phyloP scores from a whole-genome alignment of 768 basidiomycete species.

The Postia placenta region DNA sequence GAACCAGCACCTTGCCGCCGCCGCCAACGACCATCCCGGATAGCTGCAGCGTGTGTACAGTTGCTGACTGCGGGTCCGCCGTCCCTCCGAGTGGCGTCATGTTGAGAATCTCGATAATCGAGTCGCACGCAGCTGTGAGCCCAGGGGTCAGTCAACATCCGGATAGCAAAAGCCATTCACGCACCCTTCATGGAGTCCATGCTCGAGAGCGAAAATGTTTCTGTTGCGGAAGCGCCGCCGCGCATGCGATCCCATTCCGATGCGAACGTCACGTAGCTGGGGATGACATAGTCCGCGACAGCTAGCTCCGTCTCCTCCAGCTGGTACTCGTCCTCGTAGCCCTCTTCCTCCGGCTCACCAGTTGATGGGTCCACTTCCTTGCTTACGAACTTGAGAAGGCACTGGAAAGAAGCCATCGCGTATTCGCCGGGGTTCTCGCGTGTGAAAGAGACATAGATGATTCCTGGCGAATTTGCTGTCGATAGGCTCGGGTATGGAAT shows the following conservation, averaged over 20 bases:
- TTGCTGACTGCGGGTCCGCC: constrained; percentile 71
- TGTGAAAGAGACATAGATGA: constrained; percentile 92
- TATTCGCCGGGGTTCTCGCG: constrained; percentile 75
- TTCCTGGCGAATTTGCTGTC: constrained; percentile 66
- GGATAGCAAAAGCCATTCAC: constrained; percentile 19
- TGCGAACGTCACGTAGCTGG: constrained; percentile 88
- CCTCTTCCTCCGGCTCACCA: constrained; percentile 94
- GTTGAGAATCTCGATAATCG: constrained; percentile 90
- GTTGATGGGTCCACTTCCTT: constrained; percentile 96
- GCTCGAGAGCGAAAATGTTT: constrained; percentile 88
- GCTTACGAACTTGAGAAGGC: constrained; percentile 89
- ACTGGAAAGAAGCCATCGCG: constrained; percentile 79
- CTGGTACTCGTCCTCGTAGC: constrained; percentile 99
- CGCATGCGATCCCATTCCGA: constrained; percentile 94
- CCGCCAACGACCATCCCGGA: constrained; percentile 89
- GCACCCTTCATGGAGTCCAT: constrained; percentile 93
- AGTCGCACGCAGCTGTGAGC: constrained; percentile 86
- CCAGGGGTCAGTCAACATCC: constrained; percentile 13
- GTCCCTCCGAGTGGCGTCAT: constrained; percentile 97
- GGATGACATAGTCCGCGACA: constrained; percentile 92
- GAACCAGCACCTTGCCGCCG: constrained; percentile 91
- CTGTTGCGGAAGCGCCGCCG: constrained; percentile 71
- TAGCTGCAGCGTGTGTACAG: constrained; percentile 91
- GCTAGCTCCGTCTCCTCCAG: constrained; percentile 93
- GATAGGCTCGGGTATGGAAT: constrained; percentile 74